These are phyloP conservation scores for Conidiobolus incongruus DNA, from an alignment of 371 early-diverging fungal genomes.

Conservation along the genomic window DNA sequence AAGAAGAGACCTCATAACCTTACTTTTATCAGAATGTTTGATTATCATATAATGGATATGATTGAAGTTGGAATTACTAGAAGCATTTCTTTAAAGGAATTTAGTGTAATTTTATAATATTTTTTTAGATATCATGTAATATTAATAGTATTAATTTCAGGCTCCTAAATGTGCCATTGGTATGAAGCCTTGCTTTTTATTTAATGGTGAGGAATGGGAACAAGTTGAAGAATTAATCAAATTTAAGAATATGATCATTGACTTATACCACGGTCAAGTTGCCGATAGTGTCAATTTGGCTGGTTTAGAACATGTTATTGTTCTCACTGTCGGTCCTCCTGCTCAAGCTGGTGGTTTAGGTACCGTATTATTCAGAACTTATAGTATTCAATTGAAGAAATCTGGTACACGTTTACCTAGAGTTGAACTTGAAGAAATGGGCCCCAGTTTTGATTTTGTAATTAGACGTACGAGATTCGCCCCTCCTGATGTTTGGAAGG, in stretches of 20 bases:
- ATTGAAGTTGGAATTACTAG: slow-evolving; percentile 72
- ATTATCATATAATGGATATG: slow-evolving; percentile 85
- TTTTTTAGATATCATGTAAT: not conserved
- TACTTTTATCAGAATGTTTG: slow-evolving; percentile 72
- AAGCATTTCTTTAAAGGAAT: slow-evolving; percentile 30
- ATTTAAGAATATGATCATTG: slow-evolving; percentile 46
- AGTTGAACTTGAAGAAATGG: slow-evolving; percentile 85
- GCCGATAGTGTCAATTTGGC: slow-evolving; percentile 47
- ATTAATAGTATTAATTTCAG: slow-evolving; percentile 7
- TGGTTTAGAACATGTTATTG: slow-evolving; percentile 77
- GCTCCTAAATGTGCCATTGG: slow-evolving; percentile 60
- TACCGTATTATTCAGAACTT: slow-evolving; percentile 50
- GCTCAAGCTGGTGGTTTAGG: slow-evolving; percentile 22
- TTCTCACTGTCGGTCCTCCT: slow-evolving; percentile 49
- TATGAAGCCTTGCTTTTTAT: slow-evolving; percentile 69
- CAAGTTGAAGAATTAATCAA: slow-evolving; percentile 34
- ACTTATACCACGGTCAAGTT: slow-evolving; percentile 66
- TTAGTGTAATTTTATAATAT: slow-evolving; percentile 39
- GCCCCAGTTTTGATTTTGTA: slow-evolving; percentile 65
- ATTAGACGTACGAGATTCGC: slow-evolving; percentile 53
- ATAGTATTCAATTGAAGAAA: slow-evolving; percentile 64
- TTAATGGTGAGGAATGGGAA: slow-evolving; percentile 76
- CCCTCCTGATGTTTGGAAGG: slow-evolving; percentile 56
- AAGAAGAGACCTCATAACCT: slow-evolving; percentile 95
- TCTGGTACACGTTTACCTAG: slow-evolving; percentile 64